These are phyloP conservation scores for Dipteronia dyeriana DNA, from an alignment of 345 rosid genomes.

Conservation along the genomic window DNA sequence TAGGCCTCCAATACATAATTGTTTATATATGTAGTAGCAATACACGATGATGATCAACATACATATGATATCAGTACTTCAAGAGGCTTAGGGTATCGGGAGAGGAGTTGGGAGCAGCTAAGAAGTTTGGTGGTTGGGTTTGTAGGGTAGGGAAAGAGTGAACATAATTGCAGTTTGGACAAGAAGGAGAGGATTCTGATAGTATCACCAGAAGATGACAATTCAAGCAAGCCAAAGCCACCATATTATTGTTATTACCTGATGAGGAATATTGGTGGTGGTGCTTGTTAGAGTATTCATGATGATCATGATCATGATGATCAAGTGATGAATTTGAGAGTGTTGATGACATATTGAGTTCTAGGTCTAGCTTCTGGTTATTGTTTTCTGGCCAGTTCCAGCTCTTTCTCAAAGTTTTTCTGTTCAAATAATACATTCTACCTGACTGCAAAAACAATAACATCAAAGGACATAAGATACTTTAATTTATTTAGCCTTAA, in stretches of 20 bases:
- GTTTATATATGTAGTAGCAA: not conserved
- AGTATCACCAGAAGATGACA: slow-evolving; percentile 57
- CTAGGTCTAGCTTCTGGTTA: slow-evolving; percentile 40
- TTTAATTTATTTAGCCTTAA: not conserved
- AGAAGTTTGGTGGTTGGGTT: slow-evolving; percentile 21
- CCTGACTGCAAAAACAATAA: slow-evolving; percentile 42
- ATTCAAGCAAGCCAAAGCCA: slow-evolving; percentile 51
- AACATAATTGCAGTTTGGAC: slow-evolving; percentile 57
- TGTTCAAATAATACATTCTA: slow-evolving; percentile 47
- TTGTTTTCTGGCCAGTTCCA: slow-evolving; percentile 45
- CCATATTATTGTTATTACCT: slow-evolving; percentile 34
- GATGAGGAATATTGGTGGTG: slow-evolving; percentile 13
- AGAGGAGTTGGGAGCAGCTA: slow-evolving; percentile 20
- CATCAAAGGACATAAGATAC: not conserved
- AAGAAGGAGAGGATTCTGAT: slow-evolving; percentile 48
- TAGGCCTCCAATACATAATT: not conserved
- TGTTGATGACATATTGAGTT: slow-evolving; percentile 47
- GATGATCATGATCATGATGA: not conserved
- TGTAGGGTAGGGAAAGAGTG: slow-evolving; percentile 41
- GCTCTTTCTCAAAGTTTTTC: slow-evolving; percentile 41
- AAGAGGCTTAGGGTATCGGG: slow-evolving; percentile 41
- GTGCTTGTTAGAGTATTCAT: slow-evolving; percentile 13
- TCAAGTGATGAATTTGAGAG: not conserved
- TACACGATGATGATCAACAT: not conserved
- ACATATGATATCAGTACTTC: slow-evolving; percentile 20